Evolutionary conservation across 176 grass and related monocot species (phyloP).

Genomic region (Neostapfia colusana): DNA sequence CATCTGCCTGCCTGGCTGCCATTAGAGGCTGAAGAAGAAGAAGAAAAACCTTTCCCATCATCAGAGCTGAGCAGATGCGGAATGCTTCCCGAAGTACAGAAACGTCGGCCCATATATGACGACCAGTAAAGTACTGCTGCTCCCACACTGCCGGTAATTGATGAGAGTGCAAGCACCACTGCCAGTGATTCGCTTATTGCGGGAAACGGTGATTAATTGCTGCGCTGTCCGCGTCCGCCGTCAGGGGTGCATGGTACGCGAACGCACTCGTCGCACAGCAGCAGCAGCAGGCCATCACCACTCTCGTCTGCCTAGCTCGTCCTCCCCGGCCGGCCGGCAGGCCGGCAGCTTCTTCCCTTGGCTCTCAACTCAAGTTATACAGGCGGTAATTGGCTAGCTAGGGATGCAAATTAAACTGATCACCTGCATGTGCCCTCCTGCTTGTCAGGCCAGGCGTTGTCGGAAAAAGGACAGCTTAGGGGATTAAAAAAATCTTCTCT

Average conservation of each 20-base stretch:
- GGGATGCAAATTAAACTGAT: not conserved
- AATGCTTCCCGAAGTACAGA: conserved; percentile 25
- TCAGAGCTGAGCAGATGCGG: not conserved
- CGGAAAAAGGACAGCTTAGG: not conserved
- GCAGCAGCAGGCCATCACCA: not conserved
- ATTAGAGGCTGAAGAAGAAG: too few relatives aligned
- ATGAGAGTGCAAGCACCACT: not conserved
- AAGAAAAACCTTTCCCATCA: not conserved
- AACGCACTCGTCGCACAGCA: too few relatives aligned
- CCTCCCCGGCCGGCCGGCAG: not conserved
- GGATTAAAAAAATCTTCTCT: too few relatives aligned
- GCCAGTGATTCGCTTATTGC: too few relatives aligned
- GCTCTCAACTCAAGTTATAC: not conserved
- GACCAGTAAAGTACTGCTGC: not conserved
- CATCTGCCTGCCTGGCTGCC: not conserved
- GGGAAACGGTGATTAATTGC: not conserved
- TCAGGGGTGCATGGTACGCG: too few relatives aligned
- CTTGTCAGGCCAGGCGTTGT: not conserved
- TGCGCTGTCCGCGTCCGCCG: not conserved
- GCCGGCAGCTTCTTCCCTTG: conserved; percentile 13
- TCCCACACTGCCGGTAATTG: not conserved
- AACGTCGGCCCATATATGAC: not conserved
- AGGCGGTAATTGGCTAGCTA: conserved; percentile 8
- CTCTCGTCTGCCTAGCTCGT: not conserved
- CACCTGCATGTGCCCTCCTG: conserved; percentile 35